Conservation (phyloP, 495 filamentous ascomycete genomes). For the Hypomontagnella monticulosa region DNA sequence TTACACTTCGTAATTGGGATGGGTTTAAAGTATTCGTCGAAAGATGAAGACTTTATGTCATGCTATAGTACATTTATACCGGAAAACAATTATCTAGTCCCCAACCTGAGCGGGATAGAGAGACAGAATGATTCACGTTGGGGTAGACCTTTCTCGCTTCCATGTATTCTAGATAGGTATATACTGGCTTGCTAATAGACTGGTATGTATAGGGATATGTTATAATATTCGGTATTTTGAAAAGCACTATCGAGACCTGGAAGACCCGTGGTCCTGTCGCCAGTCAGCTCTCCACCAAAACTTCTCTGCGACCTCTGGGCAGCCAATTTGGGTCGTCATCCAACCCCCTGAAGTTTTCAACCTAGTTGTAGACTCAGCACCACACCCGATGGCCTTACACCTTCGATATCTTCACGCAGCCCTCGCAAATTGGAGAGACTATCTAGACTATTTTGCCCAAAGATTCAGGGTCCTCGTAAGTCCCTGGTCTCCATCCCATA, state of each 20-base stretch:
- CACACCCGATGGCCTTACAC: constrained; percentile 17
- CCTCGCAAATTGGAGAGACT: constrained; percentile 15
- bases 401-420: constrained; percentile 19
- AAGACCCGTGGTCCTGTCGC: constrained; percentile 46
- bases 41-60: constrained; percentile 19
- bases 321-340: constrained; percentile 10
- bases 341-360: constrained; percentile 21
- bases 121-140: not conserved
- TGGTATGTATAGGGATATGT: constrained; percentile 33
- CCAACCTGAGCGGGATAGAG: not conserved
- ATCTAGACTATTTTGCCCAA: constrained; percentile 14
- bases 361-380: not conserved
- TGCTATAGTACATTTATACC: constrained; percentile 8
- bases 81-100: not conserved
- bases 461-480: constrained; percentile 11
- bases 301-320: constrained; percentile 14
- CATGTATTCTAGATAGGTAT: not conserved
- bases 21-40: constrained; percentile 9
- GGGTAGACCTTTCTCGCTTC: not conserved
- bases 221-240: constrained; percentile 45
- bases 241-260: constrained; percentile 31
- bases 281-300: constrained; percentile 42
- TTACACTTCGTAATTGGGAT: constrained; percentile 10
- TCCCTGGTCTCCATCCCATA: not conserved
- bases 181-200: too few relatives aligned